Evolutionary conservation across 768 basidiomycete species (phyloP).

Genomic region (Pleurotus tuoliensis): DNA sequence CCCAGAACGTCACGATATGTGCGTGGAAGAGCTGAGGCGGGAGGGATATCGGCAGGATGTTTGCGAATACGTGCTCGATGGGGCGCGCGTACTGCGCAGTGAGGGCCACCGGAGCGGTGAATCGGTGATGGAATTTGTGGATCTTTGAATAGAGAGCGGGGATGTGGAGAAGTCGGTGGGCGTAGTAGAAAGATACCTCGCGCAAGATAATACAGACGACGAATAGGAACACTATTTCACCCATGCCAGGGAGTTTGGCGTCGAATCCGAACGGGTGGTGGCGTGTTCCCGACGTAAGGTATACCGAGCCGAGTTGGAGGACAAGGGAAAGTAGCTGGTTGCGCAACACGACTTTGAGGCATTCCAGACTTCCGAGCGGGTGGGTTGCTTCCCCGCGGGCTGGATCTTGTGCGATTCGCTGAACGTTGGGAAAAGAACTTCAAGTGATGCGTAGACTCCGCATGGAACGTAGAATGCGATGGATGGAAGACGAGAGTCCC

Average conservation of each 20-base stretch:
- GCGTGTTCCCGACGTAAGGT: neutral
- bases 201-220: constrained; percentile 18
- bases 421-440: constrained; percentile 18
- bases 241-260: constrained; percentile 13
- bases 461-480: constrained; percentile 21
- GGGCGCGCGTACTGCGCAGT: too few species aligned
- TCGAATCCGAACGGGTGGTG: constrained; percentile 18
- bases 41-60: constrained; percentile 21
- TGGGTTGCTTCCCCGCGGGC: constrained; percentile 21
- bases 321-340: constrained; percentile 20
- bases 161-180: constrained; percentile 23
- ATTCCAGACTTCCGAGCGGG: constrained; percentile 18
- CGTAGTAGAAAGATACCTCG: constrained; percentile 26
- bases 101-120: too few species aligned
- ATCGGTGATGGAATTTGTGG: too few species aligned
- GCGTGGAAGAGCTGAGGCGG: constrained; percentile 19
- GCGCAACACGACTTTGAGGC: constrained; percentile 16
- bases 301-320: constrained; percentile 13
- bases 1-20: constrained; percentile 24
- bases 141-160: constrained; percentile 1
- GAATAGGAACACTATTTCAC: constrained; percentile 17
- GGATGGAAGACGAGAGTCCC: constrained; percentile 18
- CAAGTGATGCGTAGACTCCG: constrained; percentile 17
- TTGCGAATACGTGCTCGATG: neutral
- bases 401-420: constrained; percentile 22